Base-by-base conservation (phyloP, 1,284 basidiomycete genomes). In the Chondrostereum purpureum region DNA sequence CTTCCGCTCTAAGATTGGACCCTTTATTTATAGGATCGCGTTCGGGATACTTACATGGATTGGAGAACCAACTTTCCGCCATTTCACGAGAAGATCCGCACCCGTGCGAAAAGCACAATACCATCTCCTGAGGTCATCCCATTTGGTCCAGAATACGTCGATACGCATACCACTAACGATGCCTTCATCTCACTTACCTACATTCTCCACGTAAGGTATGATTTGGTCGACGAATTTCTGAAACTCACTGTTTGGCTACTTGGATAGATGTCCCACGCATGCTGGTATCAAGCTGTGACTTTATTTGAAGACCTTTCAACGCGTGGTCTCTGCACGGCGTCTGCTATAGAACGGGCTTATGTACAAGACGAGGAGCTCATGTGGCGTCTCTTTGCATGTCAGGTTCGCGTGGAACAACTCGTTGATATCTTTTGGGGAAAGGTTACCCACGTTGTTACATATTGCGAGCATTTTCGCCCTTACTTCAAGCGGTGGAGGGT, bases 251-350 rank as follows among this genome's bases (percentile, higher is more conserved):
- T 8, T 31, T 31, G n/a, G n/a, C 27, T 31, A 31, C 27, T 8
- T 31, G 27, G 27, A 8, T 8, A 17, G 36, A 14, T 16, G 18
- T 33, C 36, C 10, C 36, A 38, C 18, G 10, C 8, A 8, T 38
- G 36, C 36, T 18, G 50, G 42, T 33, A 40, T 38, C 16, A 52
- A 44, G 24, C 59, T 47, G 57, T 63, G 41, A 20, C 23, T 3
- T 24, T 52, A 2, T 49, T 46, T 31, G 50, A 47, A 33, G 8
- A 51, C 43, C 42, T 51, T 2, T 40, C 47, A 8, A 31, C 27
- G 4, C 24, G 22, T 14, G 50, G 48, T n/a, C 37, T 51, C 10
- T 38, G 36, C 20, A 51, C 50, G 2, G 40, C 45, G 14, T 43
- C 45, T 20, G 38, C 47, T 8, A 39, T 48, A 12, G 49, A 48